phyloP scores from a whole-genome alignment of 441 rosid species.

The Brassica balearica region DNA sequence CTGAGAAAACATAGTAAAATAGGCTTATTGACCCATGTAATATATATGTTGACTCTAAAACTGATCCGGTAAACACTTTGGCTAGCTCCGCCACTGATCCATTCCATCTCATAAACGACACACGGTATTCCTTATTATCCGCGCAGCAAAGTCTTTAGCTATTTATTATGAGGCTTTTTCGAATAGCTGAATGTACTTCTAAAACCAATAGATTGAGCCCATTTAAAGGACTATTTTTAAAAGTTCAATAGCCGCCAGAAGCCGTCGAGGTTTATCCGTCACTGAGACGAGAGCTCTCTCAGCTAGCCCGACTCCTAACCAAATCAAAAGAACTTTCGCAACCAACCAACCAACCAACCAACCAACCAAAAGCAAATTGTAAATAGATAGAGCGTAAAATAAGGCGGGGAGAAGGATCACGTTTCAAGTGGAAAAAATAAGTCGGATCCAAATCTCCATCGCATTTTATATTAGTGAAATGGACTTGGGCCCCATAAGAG shows the following conservation, averaged over 20 bases:
- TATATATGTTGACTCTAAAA: too few relatives aligned
- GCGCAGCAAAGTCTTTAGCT: neutral
- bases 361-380: conserved; percentile 13
- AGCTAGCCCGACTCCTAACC: conserved; percentile 12
- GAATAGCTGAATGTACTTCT: neutral
- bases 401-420: conserved; percentile 45
- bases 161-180: neutral
- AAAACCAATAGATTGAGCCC: neutral
- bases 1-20: too few relatives aligned
- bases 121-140: neutral
- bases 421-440: conserved; percentile 9
- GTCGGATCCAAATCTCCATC: neutral
- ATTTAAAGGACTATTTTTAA: neutral
- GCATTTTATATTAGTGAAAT: neutral
- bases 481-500: neutral
- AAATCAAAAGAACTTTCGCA: conserved; percentile 25
- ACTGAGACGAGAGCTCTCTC: neutral
- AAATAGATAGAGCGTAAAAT: conserved; percentile 32
- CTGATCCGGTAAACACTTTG: too few relatives aligned
- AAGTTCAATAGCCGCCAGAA: conserved; percentile 33
- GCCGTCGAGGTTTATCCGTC: conserved; percentile 36
- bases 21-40: too few relatives aligned
- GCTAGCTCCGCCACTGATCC: too few relatives aligned
- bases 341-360: neutral
- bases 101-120: neutral